Evolutionary conservation across 192 early-diverging fungal species (phyloP), one percentile per base, ranked within the genome.

Genomic region (Chytriomyces hyalinus): DNA sequence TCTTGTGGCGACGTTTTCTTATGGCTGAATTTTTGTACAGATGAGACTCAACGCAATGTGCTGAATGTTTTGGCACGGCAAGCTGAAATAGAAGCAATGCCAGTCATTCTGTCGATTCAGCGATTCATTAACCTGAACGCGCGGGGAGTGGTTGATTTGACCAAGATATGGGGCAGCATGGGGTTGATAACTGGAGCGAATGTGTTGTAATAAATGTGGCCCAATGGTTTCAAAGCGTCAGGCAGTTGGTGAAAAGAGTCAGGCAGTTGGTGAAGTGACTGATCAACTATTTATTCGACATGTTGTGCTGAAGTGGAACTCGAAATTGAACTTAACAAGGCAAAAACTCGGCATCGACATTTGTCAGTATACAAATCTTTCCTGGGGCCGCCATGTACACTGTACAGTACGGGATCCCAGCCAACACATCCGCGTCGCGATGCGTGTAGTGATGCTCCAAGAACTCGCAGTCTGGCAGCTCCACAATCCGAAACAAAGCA

Each of bases 141-240:
- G 0, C 89, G 93, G 44, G 84, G 87, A 28, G 92, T 85, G 67
- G 94, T 97, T 26, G 87, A 97, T 79, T 80, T 97, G 17, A 75
- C 81, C 1, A 77, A 87, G 57, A 76, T 96, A 4, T 94, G 72
- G 72, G 72, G 53, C 43, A 73, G 50, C 93, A 73, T 73, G 61
- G 72, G 61, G 26, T 62, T 77, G 36, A 36, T 36, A 36, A 36
- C 36, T 36, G 36, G 36, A 36, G 36, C 36, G 36, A 36, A 4
- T 2, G 36, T 36, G 36, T 36, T 36, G 36, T 36, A 36, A 36
- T 36, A 36, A 36, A 36, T 36, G 36, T 36, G 36, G 36, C 36
- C 36, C 36, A 36, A 4, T 36, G 36, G 4, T 36, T 36, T 36
- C 36, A 36, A 36, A 36, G 36, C 0, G 36, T 36, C 36, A 36